Percentiles rank a stretch among this genome's conserved stretches.
Evolutionary conservation across 768 basidiomycete species (phyloP).

Genomic region (Tylopilus subfusipes): DNA sequence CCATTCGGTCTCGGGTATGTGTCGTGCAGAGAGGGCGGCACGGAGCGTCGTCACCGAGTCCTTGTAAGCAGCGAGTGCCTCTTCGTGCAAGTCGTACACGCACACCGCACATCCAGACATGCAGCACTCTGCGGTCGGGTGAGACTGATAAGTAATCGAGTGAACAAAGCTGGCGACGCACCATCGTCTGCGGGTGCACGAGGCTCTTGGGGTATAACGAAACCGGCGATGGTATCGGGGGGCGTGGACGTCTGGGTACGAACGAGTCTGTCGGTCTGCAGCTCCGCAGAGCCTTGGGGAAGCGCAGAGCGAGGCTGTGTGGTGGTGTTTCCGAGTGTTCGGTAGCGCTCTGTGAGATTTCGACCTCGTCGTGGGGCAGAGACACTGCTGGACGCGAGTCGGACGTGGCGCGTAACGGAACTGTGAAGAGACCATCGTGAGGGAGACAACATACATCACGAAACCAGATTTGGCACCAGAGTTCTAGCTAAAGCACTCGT

Average conservation of each 20-base stretch:
- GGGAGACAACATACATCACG: neutral
- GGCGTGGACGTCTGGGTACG: neutral
- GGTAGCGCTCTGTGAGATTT: slow-evolving; percentile 57
- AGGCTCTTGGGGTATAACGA: slow-evolving; percentile 59
- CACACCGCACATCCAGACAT: slow-evolving; percentile 95
- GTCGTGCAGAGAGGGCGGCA: slow-evolving; percentile 42
- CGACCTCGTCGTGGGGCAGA: slow-evolving; percentile 40
- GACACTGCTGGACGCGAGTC: slow-evolving; percentile 3
- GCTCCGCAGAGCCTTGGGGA: slow-evolving; percentile 4
- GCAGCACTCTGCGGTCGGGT: slow-evolving; percentile 70
- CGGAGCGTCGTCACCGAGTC: slow-evolving; percentile 48
- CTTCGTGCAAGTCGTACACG: slow-evolving; percentile 85
- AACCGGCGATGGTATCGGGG: slow-evolving; percentile 20
- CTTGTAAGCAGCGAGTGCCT: slow-evolving; percentile 61
- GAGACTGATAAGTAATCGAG: too few relatives aligned
- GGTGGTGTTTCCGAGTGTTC: slow-evolving; percentile 51
- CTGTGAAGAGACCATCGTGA: neutral
- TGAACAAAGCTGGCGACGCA: neutral
- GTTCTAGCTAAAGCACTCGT: too few relatives aligned
- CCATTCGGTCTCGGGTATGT: slow-evolving; percentile 63
- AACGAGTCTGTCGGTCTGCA: neutral
- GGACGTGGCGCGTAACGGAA: neutral
- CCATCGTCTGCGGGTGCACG: slow-evolving; percentile 61
- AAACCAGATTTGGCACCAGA: too few relatives aligned
- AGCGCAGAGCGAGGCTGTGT: slow-evolving; percentile 28